Evolutionary conservation across 768 basidiomycete species (phyloP).

Genomic region (Leccinum truebloodii): DNA sequence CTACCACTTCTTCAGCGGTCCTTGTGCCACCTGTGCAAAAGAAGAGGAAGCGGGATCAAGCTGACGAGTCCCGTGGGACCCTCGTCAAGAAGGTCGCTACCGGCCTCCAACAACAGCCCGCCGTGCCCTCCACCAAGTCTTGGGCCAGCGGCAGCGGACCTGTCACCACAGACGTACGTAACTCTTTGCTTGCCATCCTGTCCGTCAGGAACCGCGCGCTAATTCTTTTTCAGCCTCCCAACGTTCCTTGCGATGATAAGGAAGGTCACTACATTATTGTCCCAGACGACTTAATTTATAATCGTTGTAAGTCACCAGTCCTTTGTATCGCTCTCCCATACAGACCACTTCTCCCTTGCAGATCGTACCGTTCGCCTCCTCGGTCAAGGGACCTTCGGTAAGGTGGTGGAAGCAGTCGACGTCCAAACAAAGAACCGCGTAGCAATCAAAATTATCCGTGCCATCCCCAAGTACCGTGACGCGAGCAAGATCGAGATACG

Average conservation of each 20-base stretch:
- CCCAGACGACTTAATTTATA: slow-evolving; percentile 84
- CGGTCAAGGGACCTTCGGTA: slow-evolving; percentile 98
- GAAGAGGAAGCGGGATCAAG: slow-evolving; percentile 81
- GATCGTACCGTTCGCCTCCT: slow-evolving; percentile 90
- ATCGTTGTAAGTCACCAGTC: slow-evolving; percentile 63
- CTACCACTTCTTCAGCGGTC: slow-evolving; percentile 61
- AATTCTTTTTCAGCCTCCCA: slow-evolving; percentile 53
- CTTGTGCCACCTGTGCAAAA: slow-evolving; percentile 72
- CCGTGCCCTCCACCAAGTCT: slow-evolving; percentile 54
- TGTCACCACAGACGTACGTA: slow-evolving; percentile 67
- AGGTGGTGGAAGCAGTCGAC: slow-evolving; percentile 94
- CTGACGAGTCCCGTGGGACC: slow-evolving; percentile 70
- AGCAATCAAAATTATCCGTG: slow-evolving; percentile 98
- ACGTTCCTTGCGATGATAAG: slow-evolving; percentile 90
- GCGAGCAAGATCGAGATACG: slow-evolving; percentile 98
- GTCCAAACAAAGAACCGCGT: slow-evolving; percentile 72
- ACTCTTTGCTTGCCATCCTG: slow-evolving; percentile 16
- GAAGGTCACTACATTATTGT: slow-evolving; percentile 98
- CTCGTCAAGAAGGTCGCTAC: slow-evolving; percentile 61
- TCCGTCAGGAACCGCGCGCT: slow-evolving; percentile 30
- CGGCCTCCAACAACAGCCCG: slow-evolving; percentile 51
- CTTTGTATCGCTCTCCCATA: slow-evolving; percentile 3
- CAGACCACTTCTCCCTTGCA: slow-evolving; percentile 36
- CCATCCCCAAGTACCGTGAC: slow-evolving; percentile 98
- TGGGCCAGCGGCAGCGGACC: slow-evolving; percentile 68